Conservation (phyloP, 2,329 filamentous ascomycete species). For the Pseudocercospora macadamiae region DNA sequence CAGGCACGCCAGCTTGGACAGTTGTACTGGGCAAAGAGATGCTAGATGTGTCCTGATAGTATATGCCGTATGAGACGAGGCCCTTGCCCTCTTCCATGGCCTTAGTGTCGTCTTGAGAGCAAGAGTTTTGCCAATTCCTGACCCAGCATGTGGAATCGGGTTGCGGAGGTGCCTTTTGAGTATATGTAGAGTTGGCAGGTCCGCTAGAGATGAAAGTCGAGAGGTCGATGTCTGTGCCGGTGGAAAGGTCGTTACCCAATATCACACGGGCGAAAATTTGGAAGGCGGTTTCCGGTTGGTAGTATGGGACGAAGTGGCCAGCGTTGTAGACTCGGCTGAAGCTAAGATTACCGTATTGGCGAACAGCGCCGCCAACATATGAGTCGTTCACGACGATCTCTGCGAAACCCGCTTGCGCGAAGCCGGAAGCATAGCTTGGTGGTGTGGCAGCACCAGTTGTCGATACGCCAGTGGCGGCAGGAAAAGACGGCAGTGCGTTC, state of each 20-base stretch:
- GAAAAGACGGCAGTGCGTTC: conserved; percentile 25
- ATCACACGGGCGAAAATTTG: conserved; percentile 58
- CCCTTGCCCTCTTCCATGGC: conserved; percentile 56
- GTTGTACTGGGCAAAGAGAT: conserved; percentile 41
- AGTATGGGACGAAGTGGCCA: conserved; percentile 57
- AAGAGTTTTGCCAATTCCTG: conserved; percentile 56
- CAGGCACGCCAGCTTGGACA: conserved; percentile 38
- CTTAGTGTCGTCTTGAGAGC: conserved; percentile 54
- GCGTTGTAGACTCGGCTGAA: conserved; percentile 57
- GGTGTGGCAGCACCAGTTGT: conserved; percentile 15
- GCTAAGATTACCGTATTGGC: conserved; percentile 71
- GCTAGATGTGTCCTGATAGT: conserved; percentile 48
- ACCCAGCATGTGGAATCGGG: conserved; percentile 64
- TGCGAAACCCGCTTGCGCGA: conserved; percentile 70
- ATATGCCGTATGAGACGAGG: conserved; percentile 62
- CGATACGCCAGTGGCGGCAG: conserved; percentile 17
- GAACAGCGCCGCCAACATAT: conserved; percentile 71
- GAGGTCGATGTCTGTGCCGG: conserved; percentile 53
- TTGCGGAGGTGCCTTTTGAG: conserved; percentile 47
- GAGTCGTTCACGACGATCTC: conserved; percentile 69
- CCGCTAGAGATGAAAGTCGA: conserved; percentile 54
- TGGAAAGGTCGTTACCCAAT: conserved; percentile 53
- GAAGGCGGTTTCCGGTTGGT: conserved; percentile 57
- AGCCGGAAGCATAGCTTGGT: conserved; percentile 55
- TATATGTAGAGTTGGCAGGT: conserved; percentile 59